Conservation (phyloP, 305 asterid genomes). For the Solanum hybrid region DNA sequence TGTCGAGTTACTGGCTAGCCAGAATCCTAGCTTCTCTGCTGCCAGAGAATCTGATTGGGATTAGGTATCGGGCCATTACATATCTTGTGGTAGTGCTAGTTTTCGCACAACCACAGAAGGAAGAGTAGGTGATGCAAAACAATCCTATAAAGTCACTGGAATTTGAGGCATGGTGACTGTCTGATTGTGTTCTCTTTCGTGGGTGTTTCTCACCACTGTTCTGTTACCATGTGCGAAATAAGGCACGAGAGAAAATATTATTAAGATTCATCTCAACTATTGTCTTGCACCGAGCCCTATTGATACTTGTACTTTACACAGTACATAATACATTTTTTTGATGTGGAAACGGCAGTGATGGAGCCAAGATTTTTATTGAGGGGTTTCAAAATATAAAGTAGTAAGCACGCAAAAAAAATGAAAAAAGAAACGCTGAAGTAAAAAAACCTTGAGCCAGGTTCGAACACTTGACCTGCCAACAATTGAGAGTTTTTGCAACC, state of each 20-base stretch:
- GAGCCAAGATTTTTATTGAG: background rate
- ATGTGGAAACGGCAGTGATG: background rate
- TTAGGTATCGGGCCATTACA: background rate
- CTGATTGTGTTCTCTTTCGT: background rate
- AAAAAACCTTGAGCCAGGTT: background rate
- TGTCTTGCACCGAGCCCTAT: background rate
- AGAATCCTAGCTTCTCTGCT: background rate
- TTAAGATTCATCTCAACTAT: background rate
- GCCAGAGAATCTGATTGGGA: background rate
- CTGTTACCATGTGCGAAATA: background rate
- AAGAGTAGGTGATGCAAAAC: background rate
- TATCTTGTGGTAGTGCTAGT: background rate
- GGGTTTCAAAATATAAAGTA: background rate
- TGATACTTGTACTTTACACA: background rate
- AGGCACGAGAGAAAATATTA: background rate
- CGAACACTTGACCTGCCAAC: background rate
- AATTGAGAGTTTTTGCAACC: background rate
- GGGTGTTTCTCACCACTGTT: background rate
- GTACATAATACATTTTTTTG: background rate
- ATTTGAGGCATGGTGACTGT: background rate
- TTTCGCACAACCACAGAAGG: background rate
- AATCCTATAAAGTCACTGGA: background rate
- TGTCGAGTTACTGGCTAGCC: background rate
- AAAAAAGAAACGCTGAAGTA: background rate
- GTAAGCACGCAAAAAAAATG: background rate